phyloP scores from a whole-genome alignment of 78 protist genomes.

The Speleostelium caveatum region DNA sequence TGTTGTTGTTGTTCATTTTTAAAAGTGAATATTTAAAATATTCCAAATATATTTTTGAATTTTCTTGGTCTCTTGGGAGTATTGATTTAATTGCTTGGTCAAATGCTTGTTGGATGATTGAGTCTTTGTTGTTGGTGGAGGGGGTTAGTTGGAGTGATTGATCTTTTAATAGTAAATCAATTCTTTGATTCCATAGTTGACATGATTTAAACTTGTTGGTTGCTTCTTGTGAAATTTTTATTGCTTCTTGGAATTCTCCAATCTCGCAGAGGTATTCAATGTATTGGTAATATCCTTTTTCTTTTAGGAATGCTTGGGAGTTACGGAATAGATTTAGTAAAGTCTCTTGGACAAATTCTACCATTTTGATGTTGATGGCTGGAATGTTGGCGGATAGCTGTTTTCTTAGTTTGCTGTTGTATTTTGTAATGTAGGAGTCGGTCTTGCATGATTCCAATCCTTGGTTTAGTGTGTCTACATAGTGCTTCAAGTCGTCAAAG shows the following conservation, averaged over 20 bases:
- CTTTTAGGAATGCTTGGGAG: constrained; percentile 4
- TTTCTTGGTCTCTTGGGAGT: too few species aligned
- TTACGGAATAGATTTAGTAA: too few species aligned
- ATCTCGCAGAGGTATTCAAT: constrained; percentile 11
- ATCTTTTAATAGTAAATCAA: constrained; percentile 16
- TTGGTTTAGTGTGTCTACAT: not conserved
- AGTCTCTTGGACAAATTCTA: not conserved
- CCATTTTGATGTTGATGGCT: not conserved
- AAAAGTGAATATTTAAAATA: constrained; percentile 29
- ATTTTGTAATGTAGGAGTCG: not conserved
- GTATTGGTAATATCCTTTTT: constrained; percentile 15
- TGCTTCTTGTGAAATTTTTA: constrained; percentile 27
- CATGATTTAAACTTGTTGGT: not conserved
- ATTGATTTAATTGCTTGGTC: constrained; percentile 17
- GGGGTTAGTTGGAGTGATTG: too few species aligned
- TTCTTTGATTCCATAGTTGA: constrained; percentile 60
- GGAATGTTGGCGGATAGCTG: not conserved
- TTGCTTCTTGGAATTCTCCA: constrained; percentile 12
- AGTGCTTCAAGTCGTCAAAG: not conserved
- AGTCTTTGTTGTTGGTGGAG: not conserved
- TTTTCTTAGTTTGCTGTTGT: not conserved
- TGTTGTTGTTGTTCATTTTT: not conserved
- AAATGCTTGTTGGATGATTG: not conserved
- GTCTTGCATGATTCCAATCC: not conserved
- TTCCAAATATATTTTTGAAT: not conserved